phyloP scores from a whole-genome alignment of 1,284 basidiomycete genomes.

The Uromyces viciae-fabae region DNA sequence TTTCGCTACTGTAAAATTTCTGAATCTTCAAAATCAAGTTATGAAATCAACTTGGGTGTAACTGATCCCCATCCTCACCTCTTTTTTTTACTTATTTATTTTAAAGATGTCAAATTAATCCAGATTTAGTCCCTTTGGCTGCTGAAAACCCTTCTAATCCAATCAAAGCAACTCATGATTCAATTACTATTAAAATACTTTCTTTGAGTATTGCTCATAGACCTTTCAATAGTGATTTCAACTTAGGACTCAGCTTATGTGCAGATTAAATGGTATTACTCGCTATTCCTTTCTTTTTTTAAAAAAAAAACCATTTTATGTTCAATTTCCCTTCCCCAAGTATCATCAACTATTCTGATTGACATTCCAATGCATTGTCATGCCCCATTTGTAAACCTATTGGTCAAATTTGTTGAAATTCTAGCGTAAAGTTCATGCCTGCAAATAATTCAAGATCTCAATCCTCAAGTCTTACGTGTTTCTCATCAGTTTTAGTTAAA shows the following conservation, averaged over 20 bases:
- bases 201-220: slow-evolving; percentile 38
- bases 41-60: background rate
- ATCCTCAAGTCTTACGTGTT: too few species aligned
- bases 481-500: too few species aligned
- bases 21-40: background rate
- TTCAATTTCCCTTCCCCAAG: too few species aligned
- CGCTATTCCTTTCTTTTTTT: background rate
- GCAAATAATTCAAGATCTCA: too few species aligned
- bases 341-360: too few species aligned
- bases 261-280: slow-evolving; percentile 34
- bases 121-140: slow-evolving; percentile 40
- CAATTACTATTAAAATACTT: slow-evolving; percentile 40
- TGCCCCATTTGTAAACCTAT: too few species aligned
- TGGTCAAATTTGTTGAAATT: too few species aligned
- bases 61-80: background rate
- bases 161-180: slow-evolving; percentile 41
- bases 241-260: slow-evolving; percentile 37
- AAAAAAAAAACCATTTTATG: too few species aligned
- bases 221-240: slow-evolving; percentile 42
- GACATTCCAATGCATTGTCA: too few species aligned
- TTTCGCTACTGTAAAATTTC: slow-evolving; percentile 40
- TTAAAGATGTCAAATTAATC: slow-evolving; percentile 36
- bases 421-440: too few species aligned
- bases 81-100: background rate
- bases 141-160: slow-evolving; percentile 40